Conservation (phyloP, 2,329 filamentous ascomycete genomes). For the Orbilia oligospora region DNA sequence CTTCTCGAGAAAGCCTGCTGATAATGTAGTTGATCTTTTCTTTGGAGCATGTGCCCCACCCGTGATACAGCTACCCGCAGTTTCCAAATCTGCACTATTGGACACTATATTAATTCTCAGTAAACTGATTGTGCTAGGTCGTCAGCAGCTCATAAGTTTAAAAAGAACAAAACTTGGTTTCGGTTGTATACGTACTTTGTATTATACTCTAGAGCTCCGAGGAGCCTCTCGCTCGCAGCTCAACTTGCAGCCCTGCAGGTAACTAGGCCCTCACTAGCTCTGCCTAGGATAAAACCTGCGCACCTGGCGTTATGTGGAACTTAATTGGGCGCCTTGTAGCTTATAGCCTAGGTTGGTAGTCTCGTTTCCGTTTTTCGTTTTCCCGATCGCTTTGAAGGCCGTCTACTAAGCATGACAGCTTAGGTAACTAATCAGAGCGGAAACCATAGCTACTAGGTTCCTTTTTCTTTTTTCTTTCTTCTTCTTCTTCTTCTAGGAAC, state of each 20-base stretch:
- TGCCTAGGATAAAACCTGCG: constrained; percentile 7
- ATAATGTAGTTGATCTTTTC: neutral
- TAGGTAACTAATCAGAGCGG: neutral
- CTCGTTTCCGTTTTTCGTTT: neutral
- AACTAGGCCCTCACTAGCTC: neutral
- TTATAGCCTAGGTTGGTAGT: too few relatives aligned
- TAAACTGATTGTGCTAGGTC: neutral
- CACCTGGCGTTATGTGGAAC: constrained; percentile 7
- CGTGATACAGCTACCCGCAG: neutral
- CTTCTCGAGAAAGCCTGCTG: constrained; percentile 3
- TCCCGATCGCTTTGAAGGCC: neutral
- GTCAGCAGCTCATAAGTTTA: neutral
- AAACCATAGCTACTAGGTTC: neutral
- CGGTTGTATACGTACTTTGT: neutral
- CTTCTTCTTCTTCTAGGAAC: too few relatives aligned
- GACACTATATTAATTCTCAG: too few relatives aligned
- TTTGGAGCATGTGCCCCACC: neutral
- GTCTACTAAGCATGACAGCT: neutral
- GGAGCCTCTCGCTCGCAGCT: constrained; percentile 12
- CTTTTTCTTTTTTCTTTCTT: too few relatives aligned
- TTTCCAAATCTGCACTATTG: neutral
- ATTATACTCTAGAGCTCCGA: too few relatives aligned
- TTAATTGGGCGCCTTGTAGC: constrained; percentile 9
- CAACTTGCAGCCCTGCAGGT: constrained; percentile 17
- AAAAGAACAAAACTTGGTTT: neutral